phyloP scores from a whole-genome alignment of 345 rosid genomes.

The Mercurialis annua region DNA sequence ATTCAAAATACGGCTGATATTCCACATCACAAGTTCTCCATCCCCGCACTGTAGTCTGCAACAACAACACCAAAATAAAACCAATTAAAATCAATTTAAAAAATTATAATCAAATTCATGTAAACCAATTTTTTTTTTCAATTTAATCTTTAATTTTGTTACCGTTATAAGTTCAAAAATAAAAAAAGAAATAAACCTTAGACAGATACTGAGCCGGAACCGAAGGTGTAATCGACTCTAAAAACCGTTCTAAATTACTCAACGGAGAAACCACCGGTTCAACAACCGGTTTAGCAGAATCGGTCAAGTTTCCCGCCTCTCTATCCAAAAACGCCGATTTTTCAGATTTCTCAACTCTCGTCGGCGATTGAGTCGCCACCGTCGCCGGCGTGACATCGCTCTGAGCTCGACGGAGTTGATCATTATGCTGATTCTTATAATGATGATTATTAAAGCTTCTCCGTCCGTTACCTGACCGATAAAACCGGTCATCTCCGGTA shows the following conservation, averaged over 20 bases:
- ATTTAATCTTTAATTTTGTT: background rate
- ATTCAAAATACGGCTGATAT: conserved; percentile 23
- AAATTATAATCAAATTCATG: background rate
- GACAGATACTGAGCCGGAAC: conserved; percentile 47
- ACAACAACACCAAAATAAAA: background rate
- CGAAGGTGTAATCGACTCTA: conserved; percentile 49
- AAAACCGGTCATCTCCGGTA: conserved; percentile 49
- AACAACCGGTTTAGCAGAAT: conserved; percentile 20
- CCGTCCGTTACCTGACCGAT: conserved; percentile 37
- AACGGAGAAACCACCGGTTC: conserved; percentile 26
- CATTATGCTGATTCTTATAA: conserved; percentile 23
- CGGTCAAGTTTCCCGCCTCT: conserved; percentile 27
- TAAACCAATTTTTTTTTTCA: background rate
- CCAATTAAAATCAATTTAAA: background rate
- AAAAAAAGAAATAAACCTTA: conserved; percentile 39
- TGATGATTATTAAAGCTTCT: conserved; percentile 19
- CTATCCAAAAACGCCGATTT: conserved; percentile 11
- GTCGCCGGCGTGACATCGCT: conserved; percentile 25
- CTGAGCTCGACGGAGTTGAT: conserved; percentile 41
- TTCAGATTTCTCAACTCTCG: conserved; percentile 19
- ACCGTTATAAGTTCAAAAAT: background rate
- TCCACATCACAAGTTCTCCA: conserved; percentile 37
- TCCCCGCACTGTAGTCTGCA: conserved; percentile 42
- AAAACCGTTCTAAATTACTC: conserved; percentile 51
- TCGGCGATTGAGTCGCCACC: conserved; percentile 21